A percentile compares a stretch with the other conserved stretches of the same genome.
Evolutionary conservation across 257 asterid species (phyloP).

Genomic region (Solanum appendiculatum): DNA sequence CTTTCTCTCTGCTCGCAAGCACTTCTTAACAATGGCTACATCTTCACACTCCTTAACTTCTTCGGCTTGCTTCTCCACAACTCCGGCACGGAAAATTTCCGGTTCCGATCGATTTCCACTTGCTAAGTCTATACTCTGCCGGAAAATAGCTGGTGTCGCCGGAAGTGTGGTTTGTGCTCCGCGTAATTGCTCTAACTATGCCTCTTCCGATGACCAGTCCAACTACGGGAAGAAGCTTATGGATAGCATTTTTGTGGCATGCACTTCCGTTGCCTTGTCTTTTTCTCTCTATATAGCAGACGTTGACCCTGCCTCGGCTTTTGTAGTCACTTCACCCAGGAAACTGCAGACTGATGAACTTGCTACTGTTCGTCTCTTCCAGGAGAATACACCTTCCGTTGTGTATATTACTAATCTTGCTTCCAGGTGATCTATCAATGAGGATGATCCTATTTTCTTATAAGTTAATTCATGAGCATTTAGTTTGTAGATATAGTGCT

Average conservation of each 20-base stretch:
- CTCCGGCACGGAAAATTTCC: not conserved
- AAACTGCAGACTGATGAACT: constrained; percentile 92
- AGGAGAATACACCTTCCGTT: constrained; percentile 91
- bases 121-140: constrained; percentile 2
- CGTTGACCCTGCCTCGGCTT: constrained; percentile 75
- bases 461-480: not conserved
- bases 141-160: not conserved
- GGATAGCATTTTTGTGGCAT: constrained; percentile 54
- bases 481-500: not conserved
- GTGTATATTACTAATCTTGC: constrained; percentile 95
- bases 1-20: not conserved
- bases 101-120: not conserved
- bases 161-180: constrained; percentile 17
- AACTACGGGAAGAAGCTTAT: constrained; percentile 33
- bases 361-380: constrained; percentile 87
- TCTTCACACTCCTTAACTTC: constrained; percentile 20
- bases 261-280: constrained; percentile 82
- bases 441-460: not conserved
- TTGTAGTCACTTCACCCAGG: constrained; percentile 55
- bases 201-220: constrained; percentile 14
- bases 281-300: constrained; percentile 45
- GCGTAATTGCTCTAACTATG: constrained; percentile 8
- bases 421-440: constrained; percentile 29
- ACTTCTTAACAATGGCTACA: constrained; percentile 7
- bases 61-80: constrained; percentile 7